Evolutionary conservation across 306 rosid species (phyloP), one percentile per base, ranked within the genome.

Genomic region (Lablab purpureus): DNA sequence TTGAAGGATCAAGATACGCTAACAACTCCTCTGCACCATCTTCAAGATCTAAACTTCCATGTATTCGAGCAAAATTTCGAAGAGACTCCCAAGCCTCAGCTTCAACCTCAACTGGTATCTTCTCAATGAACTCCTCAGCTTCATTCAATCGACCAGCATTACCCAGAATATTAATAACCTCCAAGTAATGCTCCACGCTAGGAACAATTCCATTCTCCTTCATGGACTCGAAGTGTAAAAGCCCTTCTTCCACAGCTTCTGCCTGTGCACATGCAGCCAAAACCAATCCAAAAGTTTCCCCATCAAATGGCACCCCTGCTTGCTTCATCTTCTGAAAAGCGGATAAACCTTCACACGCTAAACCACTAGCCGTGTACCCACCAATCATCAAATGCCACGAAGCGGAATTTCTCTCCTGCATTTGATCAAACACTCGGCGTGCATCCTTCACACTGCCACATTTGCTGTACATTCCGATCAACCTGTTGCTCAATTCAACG

Each of bases 21-120:
- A 92, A 78, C 36, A 89, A 68, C 78, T 92, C 95, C 63, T 88
- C 85, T 0, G 72, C 83, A 3, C 40, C 88, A 68, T 94, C 94
- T 83, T 91, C 97, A 30, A 92, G 97, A 41, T 94, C 97, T 8
- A 94, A 74, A 54, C 91, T 88, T 72, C 99, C 97, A 59, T 94
- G 97, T 77, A 87, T 80, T 52, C 67, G 80, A 0, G 97, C 90
- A 40, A 76, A 84, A 60, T 76, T 67, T 79, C 83, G 49, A 46
- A 94, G 95, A 55, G 83, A 75, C 66, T 88, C 81, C 95, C 93
- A 91, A 52, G 75, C 72, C 76, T 87, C 85, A 4, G 27, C 67
- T 0, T 71, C 83, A 28, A 88, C 89, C 40, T 87, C 84, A 58
- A 84, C 10, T 25, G 93, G 88, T 87, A 88, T 88, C 73, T 74